Conservation (phyloP, 1,284 basidiomycete genomes). For the Puccinia novopanici region DNA sequence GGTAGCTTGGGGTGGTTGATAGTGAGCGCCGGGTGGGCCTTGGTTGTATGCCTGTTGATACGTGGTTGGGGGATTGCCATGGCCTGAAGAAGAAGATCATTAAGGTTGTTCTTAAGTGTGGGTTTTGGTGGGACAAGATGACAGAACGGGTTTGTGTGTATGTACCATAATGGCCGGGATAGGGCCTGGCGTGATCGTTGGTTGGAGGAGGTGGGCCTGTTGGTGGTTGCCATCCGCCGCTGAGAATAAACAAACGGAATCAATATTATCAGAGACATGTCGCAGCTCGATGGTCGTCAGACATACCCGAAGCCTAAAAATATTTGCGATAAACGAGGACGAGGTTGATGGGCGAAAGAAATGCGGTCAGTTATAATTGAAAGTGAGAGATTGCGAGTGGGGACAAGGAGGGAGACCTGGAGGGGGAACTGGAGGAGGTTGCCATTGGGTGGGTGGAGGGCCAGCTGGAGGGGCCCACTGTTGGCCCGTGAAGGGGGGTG, state of each 20-base stretch:
- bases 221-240: conserved; percentile 37
- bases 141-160: background rate
- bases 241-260: background rate
- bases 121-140: background rate
- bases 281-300: background rate
- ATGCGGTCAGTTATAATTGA: background rate
- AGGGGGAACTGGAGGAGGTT: conserved; percentile 30
- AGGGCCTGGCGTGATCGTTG: conserved; percentile 46
- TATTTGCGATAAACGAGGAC: background rate
- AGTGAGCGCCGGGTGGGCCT: conserved; percentile 45
- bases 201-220: conserved; percentile 44
- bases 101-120: background rate
- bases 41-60: conserved; percentile 49
- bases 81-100: conserved; percentile 24
- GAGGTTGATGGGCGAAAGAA: background rate
- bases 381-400: background rate
- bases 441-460: conserved; percentile 38
- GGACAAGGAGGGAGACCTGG: background rate
- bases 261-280: background rate
- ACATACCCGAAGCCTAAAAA: conserved; percentile 20
- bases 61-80: conserved; percentile 35
- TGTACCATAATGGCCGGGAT: conserved; percentile 43
- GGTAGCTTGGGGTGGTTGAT: conserved; percentile 41
- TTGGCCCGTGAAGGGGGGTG: conserved; percentile 8
- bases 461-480: conserved; percentile 28